Conservation (phyloP, 306 rosid genomes). For the Carpinus viminea region DNA sequence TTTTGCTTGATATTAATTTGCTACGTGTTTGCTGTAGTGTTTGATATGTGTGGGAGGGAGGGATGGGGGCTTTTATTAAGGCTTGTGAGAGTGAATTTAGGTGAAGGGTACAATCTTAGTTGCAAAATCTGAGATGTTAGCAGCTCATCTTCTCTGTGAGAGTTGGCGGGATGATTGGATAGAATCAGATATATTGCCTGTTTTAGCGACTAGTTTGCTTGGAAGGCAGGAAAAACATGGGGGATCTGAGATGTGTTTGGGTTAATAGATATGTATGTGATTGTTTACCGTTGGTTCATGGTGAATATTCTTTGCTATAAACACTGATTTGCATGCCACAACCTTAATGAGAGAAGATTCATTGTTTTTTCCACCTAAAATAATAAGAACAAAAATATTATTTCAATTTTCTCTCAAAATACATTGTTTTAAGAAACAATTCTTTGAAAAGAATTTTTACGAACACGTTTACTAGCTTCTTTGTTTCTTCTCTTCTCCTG, state of each 20-base stretch:
- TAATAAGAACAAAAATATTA: too few relatives aligned
- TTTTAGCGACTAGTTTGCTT: constrained; percentile 42
- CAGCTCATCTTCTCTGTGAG: constrained; percentile 23
- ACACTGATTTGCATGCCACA: too few relatives aligned
- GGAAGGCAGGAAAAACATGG: constrained; percentile 34
- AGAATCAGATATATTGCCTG: constrained; percentile 20
- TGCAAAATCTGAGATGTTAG: constrained; percentile 6
- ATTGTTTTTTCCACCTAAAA: too few relatives aligned
- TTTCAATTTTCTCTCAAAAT: too few relatives aligned
- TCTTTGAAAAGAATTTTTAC: too few relatives aligned
- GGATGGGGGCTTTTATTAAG: constrained; percentile 34
- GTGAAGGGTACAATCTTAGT: constrained; percentile 12
- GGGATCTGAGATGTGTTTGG: neutral
- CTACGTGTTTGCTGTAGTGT: constrained; percentile 6
- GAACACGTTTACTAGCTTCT: too few relatives aligned
- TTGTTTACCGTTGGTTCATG: too few relatives aligned
- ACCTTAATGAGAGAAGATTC: too few relatives aligned
- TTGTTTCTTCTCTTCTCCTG: too few relatives aligned
- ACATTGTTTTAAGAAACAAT: too few relatives aligned
- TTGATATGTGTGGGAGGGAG: constrained; percentile 23
- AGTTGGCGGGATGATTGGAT: constrained; percentile 31
- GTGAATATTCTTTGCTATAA: too few relatives aligned
- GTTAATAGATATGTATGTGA: too few relatives aligned
- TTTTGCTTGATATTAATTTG: neutral
- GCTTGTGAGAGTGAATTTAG: constrained; percentile 3